These are phyloP conservation scores for Lactifluus volemus DNA, from an alignment of 768 basidiomycete species.

Conservation along the genomic window DNA sequence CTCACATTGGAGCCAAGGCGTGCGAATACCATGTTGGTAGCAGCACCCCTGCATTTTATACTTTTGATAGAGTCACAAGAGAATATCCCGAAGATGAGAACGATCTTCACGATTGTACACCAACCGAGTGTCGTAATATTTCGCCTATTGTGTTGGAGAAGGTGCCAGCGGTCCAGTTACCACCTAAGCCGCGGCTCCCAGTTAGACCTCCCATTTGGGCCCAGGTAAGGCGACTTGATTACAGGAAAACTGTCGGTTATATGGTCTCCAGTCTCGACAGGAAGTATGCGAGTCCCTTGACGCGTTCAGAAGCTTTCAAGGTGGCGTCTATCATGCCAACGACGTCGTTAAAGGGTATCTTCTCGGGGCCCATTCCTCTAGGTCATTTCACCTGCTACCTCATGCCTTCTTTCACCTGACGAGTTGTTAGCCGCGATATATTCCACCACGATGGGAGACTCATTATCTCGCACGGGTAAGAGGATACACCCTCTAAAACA, in stretches of 20 bases:
- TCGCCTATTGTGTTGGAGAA: neutral
- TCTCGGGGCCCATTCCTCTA: constrained; percentile 59
- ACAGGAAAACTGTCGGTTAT: neutral
- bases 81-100: neutral
- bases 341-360: constrained; percentile 68
- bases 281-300: constrained; percentile 77
- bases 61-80: neutral
- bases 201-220: constrained; percentile 37
- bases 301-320: constrained; percentile 69
- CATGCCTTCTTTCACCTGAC: constrained; percentile 10
- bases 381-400: constrained; percentile 32
- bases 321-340: constrained; percentile 63
- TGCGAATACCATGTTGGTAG: neutral
- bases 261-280: constrained; percentile 55
- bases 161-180: neutral
- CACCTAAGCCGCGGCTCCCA: constrained; percentile 24
- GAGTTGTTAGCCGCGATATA: constrained; percentile 49
- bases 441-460: constrained; percentile 57
- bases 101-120: neutral
- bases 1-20: neutral
- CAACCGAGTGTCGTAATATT: neutral
- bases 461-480: constrained; percentile 81
- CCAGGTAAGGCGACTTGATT: constrained; percentile 25
- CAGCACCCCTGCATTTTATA: neutral
- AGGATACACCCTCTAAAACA: neutral